Conservation (phyloP, 2,329 filamentous ascomycete species). For the Diaporthe humulicola region DNA sequence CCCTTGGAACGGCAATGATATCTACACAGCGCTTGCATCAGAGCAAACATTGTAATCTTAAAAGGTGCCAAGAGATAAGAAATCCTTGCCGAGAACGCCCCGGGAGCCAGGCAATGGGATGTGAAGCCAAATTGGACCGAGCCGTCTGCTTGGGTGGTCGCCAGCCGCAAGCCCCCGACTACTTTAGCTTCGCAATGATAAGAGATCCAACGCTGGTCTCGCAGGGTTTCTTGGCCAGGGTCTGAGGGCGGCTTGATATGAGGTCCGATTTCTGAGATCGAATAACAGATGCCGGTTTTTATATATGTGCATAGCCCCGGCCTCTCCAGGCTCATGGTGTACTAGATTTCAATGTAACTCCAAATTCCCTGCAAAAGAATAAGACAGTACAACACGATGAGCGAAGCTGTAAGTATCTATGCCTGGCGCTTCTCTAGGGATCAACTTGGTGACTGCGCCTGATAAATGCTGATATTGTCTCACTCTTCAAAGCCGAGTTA, state of each 20-base stretch:
- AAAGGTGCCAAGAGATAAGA: slow-evolving; percentile 38
- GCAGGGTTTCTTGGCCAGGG: slow-evolving; percentile 19
- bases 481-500: slow-evolving; percentile 37
- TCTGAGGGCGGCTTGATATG: slow-evolving; percentile 7
- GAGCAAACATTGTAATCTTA: slow-evolving; percentile 3
- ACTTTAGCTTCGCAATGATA: slow-evolving; percentile 32
- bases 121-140: background rate
- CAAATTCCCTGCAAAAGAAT: background rate
- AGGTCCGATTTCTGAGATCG: slow-evolving; percentile 7
- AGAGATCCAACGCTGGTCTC: slow-evolving; percentile 32
- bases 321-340: background rate
- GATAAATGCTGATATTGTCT: slow-evolving; percentile 2
- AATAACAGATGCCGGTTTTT: background rate
- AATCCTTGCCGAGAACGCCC: background rate
- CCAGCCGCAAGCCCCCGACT: background rate
- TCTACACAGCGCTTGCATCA: background rate
- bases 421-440: background rate
- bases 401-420: slow-evolving; percentile 30
- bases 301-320: background rate
- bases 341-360: background rate
- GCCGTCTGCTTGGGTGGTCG: slow-evolving; percentile 4
- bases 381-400: slow-evolving; percentile 22
- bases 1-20: slow-evolving; percentile 1
- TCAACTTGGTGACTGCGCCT: too few relatives aligned
- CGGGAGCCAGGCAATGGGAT: background rate